Evolutionary conservation across 1,284 basidiomycete species (phyloP).

Genomic region (Cryptococcus hybrid): DNA sequence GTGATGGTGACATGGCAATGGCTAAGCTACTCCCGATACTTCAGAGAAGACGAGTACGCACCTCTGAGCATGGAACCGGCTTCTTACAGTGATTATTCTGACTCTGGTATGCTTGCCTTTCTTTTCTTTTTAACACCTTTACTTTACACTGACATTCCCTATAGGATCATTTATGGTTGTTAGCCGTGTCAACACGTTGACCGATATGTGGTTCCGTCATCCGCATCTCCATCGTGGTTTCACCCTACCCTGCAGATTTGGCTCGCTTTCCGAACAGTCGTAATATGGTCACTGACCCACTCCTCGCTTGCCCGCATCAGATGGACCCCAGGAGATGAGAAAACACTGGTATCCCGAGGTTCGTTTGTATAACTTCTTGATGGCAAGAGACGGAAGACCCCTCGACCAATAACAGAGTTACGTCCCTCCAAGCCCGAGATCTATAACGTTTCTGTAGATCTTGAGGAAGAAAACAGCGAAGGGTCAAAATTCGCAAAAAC

Average conservation of each 20-base stretch:
- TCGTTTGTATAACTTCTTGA: slow-evolving; percentile 6
- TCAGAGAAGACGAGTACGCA: slow-evolving; percentile 4
- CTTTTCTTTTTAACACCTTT: background rate
- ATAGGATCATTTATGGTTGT: slow-evolving; percentile 21
- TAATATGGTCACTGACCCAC: slow-evolving; percentile 11
- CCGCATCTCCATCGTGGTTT: slow-evolving; percentile 18
- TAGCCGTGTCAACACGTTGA: background rate
- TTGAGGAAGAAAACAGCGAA: no score
- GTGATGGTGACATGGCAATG: slow-evolving; percentile 26
- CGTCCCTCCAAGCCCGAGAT: background rate
- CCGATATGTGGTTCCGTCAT: slow-evolving; percentile 8
- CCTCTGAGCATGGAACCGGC: slow-evolving; percentile 6
- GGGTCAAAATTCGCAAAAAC: no score
- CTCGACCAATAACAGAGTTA: background rate
- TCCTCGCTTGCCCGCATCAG: slow-evolving; percentile 12
- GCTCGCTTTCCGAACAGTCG: background rate
- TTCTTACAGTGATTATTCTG: slow-evolving; percentile 13
- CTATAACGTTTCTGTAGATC: background rate
- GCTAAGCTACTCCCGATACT: slow-evolving; percentile 23
- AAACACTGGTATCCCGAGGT: slow-evolving; percentile 3
- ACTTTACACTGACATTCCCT: background rate
- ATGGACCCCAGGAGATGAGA: background rate
- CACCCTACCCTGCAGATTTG: slow-evolving; percentile 5
- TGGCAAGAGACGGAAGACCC: slow-evolving; percentile 8
- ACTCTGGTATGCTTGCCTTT: slow-evolving; percentile 25